Conservation (phyloP, 1,139 yeast genomes). For the Magnusiomyces tetraspermus region DNA sequence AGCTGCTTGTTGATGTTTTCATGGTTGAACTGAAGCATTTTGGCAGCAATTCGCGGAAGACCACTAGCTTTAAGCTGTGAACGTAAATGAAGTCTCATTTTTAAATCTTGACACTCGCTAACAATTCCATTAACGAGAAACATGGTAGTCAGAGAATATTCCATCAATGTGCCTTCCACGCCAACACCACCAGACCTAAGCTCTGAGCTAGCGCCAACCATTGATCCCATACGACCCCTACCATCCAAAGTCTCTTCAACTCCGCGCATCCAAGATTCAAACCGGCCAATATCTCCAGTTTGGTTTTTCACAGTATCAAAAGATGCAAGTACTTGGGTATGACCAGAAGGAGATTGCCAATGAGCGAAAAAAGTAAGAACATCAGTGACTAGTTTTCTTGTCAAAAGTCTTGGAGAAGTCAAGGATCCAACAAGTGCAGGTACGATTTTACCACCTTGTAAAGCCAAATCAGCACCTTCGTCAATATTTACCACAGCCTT, state of each 20-base stretch:
- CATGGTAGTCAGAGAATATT: constrained; percentile 73
- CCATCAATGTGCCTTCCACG: constrained; percentile 65
- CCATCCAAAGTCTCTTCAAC: constrained; percentile 75
- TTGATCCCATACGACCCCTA: constrained; percentile 77
- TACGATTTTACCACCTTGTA: constrained; percentile 42
- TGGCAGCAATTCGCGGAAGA: constrained; percentile 49
- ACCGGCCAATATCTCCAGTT: constrained; percentile 53
- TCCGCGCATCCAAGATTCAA: constrained; percentile 76
- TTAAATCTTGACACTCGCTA: constrained; percentile 50
- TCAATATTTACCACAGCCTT: constrained; percentile 49
- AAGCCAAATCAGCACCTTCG: constrained; percentile 49
- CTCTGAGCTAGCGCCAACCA: constrained; percentile 93
- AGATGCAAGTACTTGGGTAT: constrained; percentile 53
- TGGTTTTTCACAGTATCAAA: constrained; percentile 53
- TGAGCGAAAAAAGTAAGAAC: constrained; percentile 50
- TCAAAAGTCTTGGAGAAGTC: constrained; percentile 53
- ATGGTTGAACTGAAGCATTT: constrained; percentile 52
- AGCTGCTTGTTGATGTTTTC: constrained; percentile 61
- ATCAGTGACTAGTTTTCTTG: constrained; percentile 77
- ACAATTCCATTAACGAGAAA: constrained; percentile 67
- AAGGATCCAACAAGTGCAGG: constrained; percentile 54
- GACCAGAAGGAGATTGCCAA: constrained; percentile 46
- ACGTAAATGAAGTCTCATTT: constrained; percentile 65
- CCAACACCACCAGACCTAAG: constrained; percentile 50
- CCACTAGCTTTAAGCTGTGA: constrained; percentile 75